Percentiles rank a stretch among this genome's conserved stretches.
Evolutionary conservation across 1,139 yeast species (phyloP).

Genomic region (Protomyces arabidopsidicola): DNA sequence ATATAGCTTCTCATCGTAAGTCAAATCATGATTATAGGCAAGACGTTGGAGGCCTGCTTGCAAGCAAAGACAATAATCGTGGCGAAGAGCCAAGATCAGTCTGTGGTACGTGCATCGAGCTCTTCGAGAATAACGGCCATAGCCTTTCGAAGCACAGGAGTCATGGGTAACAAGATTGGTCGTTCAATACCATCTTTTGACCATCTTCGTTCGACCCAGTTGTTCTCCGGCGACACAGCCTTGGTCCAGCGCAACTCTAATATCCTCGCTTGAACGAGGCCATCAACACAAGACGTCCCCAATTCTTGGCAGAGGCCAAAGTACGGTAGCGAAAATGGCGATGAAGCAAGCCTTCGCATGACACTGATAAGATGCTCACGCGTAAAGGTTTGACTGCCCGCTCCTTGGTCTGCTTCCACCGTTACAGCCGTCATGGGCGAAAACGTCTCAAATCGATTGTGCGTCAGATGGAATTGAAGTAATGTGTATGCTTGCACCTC

Average conservation of each 20-base stretch:
- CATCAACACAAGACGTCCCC: slow-evolving; percentile 13
- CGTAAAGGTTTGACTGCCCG: neutral
- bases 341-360: slow-evolving; percentile 14
- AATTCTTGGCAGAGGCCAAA: slow-evolving; percentile 14
- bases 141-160: slow-evolving; percentile 15
- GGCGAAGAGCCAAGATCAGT: too few species aligned
- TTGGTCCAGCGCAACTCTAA: slow-evolving; percentile 23
- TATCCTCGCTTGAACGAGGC: slow-evolving; percentile 13
- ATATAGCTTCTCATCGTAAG: too few species aligned
- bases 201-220: slow-evolving; percentile 19
- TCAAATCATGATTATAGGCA: too few species aligned
- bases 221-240: slow-evolving; percentile 18
- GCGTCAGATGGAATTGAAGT: slow-evolving; percentile 16
- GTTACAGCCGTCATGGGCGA: slow-evolving; percentile 9
- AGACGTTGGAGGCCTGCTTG: too few species aligned
- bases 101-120: neutral
- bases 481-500: slow-evolving; percentile 17
- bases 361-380: slow-evolving; percentile 7
- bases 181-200: slow-evolving; percentile 18
- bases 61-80: too few species aligned
- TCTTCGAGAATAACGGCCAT: slow-evolving; percentile 20
- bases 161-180: slow-evolving; percentile 22
- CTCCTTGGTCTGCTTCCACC: slow-evolving; percentile 2
- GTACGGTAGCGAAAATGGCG: slow-evolving; percentile 21
- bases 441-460: slow-evolving; percentile 18